Conservation (phyloP, 192 early-diverging fungal genomes). For the Coemansia sp. region DNA sequence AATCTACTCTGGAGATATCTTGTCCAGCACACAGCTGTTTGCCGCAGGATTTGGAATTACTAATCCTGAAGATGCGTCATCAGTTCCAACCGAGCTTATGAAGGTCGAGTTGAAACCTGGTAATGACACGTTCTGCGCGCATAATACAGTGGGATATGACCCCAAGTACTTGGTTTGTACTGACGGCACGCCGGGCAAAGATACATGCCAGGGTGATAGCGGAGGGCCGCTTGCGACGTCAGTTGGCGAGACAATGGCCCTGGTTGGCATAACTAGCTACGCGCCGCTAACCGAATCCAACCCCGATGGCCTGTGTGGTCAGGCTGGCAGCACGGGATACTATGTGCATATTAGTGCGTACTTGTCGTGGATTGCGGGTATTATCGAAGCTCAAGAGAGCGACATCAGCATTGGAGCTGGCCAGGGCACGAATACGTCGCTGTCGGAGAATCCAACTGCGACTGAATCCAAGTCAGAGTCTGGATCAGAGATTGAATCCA, state of each 20-base stretch:
- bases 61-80: neutral
- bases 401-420: neutral
- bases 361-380: conserved; percentile 25
- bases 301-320: conserved; percentile 36
- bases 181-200: conserved; percentile 32
- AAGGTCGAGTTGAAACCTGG: conserved; percentile 22
- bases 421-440: neutral
- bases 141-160: conserved; percentile 11
- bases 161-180: conserved; percentile 34
- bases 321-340: conserved; percentile 23
- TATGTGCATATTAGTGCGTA: conserved; percentile 36
- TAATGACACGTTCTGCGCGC: conserved; percentile 15
- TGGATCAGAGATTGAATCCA: neutral
- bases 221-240: conserved; percentile 43
- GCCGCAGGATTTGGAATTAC: conserved; percentile 44
- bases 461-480: neutral
- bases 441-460: neutral
- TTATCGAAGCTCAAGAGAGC: neutral
- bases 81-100: conserved; percentile 28
- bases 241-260: neutral
- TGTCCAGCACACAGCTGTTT: conserved; percentile 1
- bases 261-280: conserved; percentile 39
- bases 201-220: conserved; percentile 52
- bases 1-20: conserved; percentile 10
- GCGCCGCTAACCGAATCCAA: conserved; percentile 22